A percentile compares a stretch with the other conserved stretches of the same genome.
Evolutionary conservation across 2,329 filamentous ascomycete species (phyloP).

Genomic region (Microdochium bolleyi): DNA sequence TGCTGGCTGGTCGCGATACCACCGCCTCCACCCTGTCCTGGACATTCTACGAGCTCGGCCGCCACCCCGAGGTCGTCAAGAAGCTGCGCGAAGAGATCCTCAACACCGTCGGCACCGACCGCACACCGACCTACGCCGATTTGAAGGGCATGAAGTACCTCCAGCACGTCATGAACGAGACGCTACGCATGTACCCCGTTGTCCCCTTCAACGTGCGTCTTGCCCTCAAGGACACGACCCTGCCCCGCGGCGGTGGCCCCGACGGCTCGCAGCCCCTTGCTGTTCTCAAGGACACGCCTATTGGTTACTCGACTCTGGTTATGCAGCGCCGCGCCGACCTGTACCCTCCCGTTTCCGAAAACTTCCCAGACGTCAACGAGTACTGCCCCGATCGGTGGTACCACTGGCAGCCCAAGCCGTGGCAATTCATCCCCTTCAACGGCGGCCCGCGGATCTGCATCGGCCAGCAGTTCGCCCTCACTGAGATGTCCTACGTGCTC

Average conservation of each 20-base stretch:
- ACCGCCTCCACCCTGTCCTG: conserved; percentile 77
- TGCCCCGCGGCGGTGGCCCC: conserved; percentile 63
- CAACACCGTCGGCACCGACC: conserved; percentile 52
- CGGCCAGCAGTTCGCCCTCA: conserved; percentile 74
- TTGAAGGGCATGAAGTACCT: conserved; percentile 86
- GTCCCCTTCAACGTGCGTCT: conserved; percentile 75
- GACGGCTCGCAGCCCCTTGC: conserved; percentile 55
- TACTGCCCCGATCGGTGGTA: conserved; percentile 65
- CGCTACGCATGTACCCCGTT: conserved; percentile 66
- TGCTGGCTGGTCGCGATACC: conserved; percentile 82
- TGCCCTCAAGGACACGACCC: conserved; percentile 63
- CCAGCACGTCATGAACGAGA: conserved; percentile 66
- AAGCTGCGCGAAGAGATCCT: conserved; percentile 70
- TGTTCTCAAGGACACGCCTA: conserved; percentile 55
- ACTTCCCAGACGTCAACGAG: conserved; percentile 33
- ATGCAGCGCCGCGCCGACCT: conserved; percentile 66
- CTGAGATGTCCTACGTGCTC: conserved; percentile 67
- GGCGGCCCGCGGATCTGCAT: conserved; percentile 68
- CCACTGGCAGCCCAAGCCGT: conserved; percentile 54
- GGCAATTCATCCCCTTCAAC: conserved; percentile 71
- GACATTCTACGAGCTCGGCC: conserved; percentile 73
- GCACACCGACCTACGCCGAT: conserved; percentile 65
- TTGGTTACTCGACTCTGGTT: conserved; percentile 59
- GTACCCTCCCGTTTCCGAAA: conserved; percentile 42
- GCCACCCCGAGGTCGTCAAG: conserved; percentile 56